Percentiles rank a stretch among this genome's conserved stretches.
Conservation (phyloP, 805 yeast genomes). For the Kodamaea hsintzibuensis region DNA sequence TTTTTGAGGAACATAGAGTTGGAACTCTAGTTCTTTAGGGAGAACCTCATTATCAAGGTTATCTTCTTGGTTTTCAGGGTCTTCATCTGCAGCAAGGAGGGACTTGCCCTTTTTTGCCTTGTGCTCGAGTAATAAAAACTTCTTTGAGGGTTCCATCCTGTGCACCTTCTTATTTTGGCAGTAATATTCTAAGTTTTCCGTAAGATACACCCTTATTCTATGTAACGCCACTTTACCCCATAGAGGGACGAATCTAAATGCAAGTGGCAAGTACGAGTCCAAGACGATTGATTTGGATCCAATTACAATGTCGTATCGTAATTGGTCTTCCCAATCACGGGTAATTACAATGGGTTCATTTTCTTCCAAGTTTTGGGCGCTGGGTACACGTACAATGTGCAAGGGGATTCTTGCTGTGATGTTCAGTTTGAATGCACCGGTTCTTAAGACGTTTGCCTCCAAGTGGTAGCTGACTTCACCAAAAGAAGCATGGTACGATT, state of each 20-base stretch:
- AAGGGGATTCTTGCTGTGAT: conserved; percentile 65
- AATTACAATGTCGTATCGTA: conserved; percentile 85
- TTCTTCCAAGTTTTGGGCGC: conserved; percentile 79
- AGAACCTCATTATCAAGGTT: conserved; percentile 51
- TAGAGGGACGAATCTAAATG: conserved; percentile 79
- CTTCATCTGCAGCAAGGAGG: conserved; percentile 45
- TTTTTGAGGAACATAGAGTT: conserved; percentile 76
- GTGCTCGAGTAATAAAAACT: conserved; percentile 78
- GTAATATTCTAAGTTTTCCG: conserved; percentile 90
- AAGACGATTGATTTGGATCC: conserved; percentile 87
- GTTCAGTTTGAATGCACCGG: conserved; percentile 84
- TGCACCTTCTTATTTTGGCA: conserved; percentile 86
- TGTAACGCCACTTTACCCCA: conserved; percentile 82
- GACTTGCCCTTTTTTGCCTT: conserved; percentile 56
- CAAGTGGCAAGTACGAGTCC: conserved; percentile 80
- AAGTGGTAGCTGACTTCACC: conserved; percentile 75
- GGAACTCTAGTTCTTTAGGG: conserved; percentile 81
- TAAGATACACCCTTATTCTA: conserved; percentile 77
- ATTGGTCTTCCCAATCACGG: conserved; percentile 91
- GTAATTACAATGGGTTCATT: conserved; percentile 90
- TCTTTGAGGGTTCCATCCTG: conserved; percentile 85
- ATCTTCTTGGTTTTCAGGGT: conserved; percentile 26
- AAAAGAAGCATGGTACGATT: conserved; percentile 72
- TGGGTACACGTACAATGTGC: conserved; percentile 69
- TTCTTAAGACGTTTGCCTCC: conserved; percentile 69